Conservation (phyloP, 495 filamentous ascomycete species). For the Aspergillus biplanus region DNA sequence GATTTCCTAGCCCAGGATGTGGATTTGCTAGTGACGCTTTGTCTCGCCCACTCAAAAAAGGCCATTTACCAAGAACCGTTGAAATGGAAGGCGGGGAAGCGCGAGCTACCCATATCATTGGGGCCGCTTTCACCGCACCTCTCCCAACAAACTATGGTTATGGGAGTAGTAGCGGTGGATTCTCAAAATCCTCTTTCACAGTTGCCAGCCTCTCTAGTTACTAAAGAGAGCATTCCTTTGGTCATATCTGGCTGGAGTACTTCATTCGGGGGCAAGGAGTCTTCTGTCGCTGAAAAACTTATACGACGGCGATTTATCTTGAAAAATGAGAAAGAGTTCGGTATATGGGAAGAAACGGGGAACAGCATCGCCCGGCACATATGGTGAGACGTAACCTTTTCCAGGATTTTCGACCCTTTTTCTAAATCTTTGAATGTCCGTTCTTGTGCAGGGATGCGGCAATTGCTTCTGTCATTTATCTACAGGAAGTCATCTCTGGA, state of each 20-base stretch:
- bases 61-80: constrained; percentile 49
- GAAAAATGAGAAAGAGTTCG: constrained; percentile 30
- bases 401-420: not conserved
- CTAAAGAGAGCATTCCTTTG: constrained; percentile 35
- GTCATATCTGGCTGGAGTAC: constrained; percentile 62
- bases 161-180: constrained; percentile 29
- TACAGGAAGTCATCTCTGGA: constrained; percentile 32
- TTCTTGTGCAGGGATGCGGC: constrained; percentile 67
- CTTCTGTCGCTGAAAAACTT: constrained; percentile 45
- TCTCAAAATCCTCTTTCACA: constrained; percentile 16
- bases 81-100: constrained; percentile 58
- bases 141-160: constrained; percentile 31
- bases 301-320: constrained; percentile 57
- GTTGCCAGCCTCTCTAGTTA: constrained; percentile 28
- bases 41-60: constrained; percentile 33
- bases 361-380: constrained; percentile 95
- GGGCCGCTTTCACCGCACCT: constrained; percentile 37
- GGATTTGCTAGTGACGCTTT: constrained; percentile 56
- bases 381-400: constrained; percentile 61
- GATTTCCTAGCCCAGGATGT: constrained; percentile 71
- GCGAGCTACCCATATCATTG: constrained; percentile 47
- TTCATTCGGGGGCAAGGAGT: constrained; percentile 43
- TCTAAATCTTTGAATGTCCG: constrained; percentile 12
- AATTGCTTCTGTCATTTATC: constrained; percentile 55
- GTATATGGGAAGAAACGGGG: constrained; percentile 86